A percentile compares a stretch with the other conserved stretches of the same genome.
Evolutionary conservation across 768 basidiomycete species (phyloP).

Genomic region (Dacryopinax spathularia): DNA sequence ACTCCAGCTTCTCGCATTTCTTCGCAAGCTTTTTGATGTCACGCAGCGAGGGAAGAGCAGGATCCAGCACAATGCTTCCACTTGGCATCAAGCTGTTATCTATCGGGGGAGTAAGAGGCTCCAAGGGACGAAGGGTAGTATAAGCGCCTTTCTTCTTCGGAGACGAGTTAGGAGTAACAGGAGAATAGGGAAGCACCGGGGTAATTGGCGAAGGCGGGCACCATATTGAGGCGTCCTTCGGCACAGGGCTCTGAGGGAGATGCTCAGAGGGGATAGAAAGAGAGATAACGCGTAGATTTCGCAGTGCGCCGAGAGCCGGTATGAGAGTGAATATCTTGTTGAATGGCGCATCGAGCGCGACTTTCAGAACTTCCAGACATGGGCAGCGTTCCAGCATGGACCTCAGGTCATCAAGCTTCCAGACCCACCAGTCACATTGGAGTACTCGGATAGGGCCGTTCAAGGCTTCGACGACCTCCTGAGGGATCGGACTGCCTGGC

Average conservation of each 20-base stretch:
- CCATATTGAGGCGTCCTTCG: conserved; percentile 9
- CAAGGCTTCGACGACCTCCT: conserved; percentile 21
- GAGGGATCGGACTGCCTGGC: conserved; percentile 22
- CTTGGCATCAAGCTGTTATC: background rate
- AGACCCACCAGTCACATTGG: conserved; percentile 31
- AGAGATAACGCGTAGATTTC: conserved; percentile 21
- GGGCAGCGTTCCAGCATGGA: conserved; percentile 24
- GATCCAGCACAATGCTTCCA: conserved; percentile 14
- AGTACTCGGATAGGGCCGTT: conserved; percentile 20
- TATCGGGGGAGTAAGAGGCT: background rate
- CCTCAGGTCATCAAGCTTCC: conserved; percentile 24
- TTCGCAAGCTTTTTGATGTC: conserved; percentile 29
- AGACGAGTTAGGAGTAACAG: conserved; percentile 22
- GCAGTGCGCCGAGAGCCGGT: conserved; percentile 22
- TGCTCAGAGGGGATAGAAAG: conserved; percentile 23
- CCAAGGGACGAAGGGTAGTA: background rate
- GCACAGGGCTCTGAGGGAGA: conserved; percentile 15
- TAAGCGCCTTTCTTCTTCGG: conserved; percentile 13
- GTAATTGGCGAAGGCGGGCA: conserved; percentile 19
- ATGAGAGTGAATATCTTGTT: conserved; percentile 24
- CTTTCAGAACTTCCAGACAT: conserved; percentile 22
- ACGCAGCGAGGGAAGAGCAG: conserved; percentile 26
- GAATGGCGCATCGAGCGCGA: conserved; percentile 28
- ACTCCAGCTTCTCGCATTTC: conserved; percentile 24
- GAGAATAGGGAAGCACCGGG: conserved; percentile 17